Base-by-base conservation (phyloP, 2,329 filamentous ascomycete genomes). In the Aspergillus costaricaensis region DNA sequence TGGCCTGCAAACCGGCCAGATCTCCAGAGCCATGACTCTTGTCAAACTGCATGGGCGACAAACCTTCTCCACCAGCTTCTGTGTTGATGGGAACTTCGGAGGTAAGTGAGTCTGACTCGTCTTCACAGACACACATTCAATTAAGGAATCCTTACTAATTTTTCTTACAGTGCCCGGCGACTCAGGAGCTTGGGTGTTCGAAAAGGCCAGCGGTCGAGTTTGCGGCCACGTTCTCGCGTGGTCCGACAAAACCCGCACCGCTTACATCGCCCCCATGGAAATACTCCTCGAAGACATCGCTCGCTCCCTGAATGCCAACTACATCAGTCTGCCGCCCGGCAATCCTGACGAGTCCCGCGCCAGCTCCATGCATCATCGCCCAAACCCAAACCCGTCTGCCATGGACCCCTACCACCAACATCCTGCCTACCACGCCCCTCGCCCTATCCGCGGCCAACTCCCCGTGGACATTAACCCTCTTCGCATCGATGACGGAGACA, bases 251-350 rank as follows among this genome's bases (percentile, higher is more conserved):
- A 94, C 91, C 71, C 86, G 86, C 44, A 88, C 92, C 5, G 92
- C 92, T 0, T 98, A 96, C 74, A 95, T 98, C 62, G 95, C 92
- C 62, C 94, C 94, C 0, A 98, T 98, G 94, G 91, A 97, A 59
- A 84, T 97, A 2, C 79, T 96, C 12, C 82, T 98, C 10, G 85
- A 89, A 27, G 94, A 98, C 70, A 96, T 98, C 59, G 89, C 88
- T 27, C 86, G 90, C 63, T 92, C 89, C 0, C 80, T 97, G 0
- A 85, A 88, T 21, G 91, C 91, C 0, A 77, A 78, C 1, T 84
- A 86, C 25, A 85, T 96, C n/a, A 82, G 84, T 5, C 82, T 96
- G 0, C 92, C 32, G 32, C 12, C 92, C 0, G 88, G 74, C n/a
- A 70, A 70, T 23, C 70, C 73, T 12, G 67, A 72, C 36, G 70